A percentile compares a stretch with the other conserved stretches of the same genome.
These are phyloP conservation scores for Lunasporangiospora selenospora DNA, from an alignment of 192 early-diverging fungal species.

Conservation along the genomic window DNA sequence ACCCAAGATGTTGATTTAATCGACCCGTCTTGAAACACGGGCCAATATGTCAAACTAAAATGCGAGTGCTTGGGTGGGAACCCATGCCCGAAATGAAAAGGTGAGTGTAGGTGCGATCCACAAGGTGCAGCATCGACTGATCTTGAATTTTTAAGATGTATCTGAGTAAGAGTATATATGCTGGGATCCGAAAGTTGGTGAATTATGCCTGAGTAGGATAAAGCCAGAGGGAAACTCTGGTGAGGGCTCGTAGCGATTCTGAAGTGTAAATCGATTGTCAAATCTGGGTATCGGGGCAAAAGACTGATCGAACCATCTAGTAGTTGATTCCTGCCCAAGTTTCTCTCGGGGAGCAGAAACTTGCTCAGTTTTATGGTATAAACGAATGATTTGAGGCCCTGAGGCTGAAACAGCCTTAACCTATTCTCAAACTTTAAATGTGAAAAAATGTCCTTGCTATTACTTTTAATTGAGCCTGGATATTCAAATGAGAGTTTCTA, in stretches of 20 bases:
- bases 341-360: constrained; percentile 84
- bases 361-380: constrained; percentile 80
- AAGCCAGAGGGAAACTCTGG: constrained; percentile 85
- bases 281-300: constrained; percentile 86
- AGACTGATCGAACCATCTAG: constrained; percentile 87
- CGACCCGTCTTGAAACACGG: constrained; percentile 85
- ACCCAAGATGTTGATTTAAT: constrained; percentile 68
- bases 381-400: constrained; percentile 87
- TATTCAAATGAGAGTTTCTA: constrained; percentile 80
- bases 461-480: constrained; percentile 74
- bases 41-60: constrained; percentile 83
- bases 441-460: constrained; percentile 75
- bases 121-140: constrained; percentile 62
- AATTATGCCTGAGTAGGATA: constrained; percentile 84
- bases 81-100: constrained; percentile 66
- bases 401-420: constrained; percentile 76
- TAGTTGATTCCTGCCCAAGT: constrained; percentile 87
- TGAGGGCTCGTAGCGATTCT: constrained; percentile 80
- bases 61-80: too few species aligned
- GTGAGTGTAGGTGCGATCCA: constrained; percentile 51
- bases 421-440: constrained; percentile 88
- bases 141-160: constrained; percentile 55
- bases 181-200: constrained; percentile 85
- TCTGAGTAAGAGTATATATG: constrained; percentile 72
- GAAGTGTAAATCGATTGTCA: constrained; percentile 81